phyloP scores from a whole-genome alignment of 441 rosid genomes.

The Geranium incanum region DNA sequence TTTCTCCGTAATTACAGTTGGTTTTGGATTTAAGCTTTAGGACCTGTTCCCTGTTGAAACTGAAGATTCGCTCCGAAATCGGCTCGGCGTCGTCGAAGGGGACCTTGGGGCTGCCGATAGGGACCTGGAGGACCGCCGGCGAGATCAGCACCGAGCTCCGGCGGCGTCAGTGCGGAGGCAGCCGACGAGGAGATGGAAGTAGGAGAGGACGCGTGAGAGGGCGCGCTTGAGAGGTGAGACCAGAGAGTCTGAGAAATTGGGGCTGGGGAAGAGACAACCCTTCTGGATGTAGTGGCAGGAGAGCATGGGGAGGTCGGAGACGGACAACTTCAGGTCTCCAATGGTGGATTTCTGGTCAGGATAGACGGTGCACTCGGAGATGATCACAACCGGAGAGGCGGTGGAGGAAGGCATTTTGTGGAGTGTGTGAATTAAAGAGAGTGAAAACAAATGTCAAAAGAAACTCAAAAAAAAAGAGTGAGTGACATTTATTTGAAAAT shows the following conservation, averaged over 20 bases:
- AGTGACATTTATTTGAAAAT: no score
- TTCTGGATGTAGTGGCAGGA: slow-evolving; percentile 30
- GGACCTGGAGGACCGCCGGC: slow-evolving; percentile 19
- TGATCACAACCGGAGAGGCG: not conserved
- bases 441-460: no score
- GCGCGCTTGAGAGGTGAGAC: slow-evolving; percentile 16
- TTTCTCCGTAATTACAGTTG: not conserved
- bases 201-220: slow-evolving; percentile 15
- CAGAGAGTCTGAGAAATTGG: slow-evolving; percentile 14
- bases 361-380: slow-evolving; percentile 19
- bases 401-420: no score
- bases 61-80: slow-evolving; percentile 1
- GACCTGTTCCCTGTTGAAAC: not conserved
- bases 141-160: slow-evolving; percentile 19
- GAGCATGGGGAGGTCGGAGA: slow-evolving; percentile 31
- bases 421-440: no score
- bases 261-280: slow-evolving; percentile 21
- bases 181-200: slow-evolving; percentile 25
- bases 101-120: slow-evolving; percentile 22
- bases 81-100: slow-evolving; percentile 22
- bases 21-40: not conserved
- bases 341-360: slow-evolving; percentile 18
- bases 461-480: no score
- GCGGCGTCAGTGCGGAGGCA: slow-evolving; percentile 13
- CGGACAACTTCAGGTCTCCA: slow-evolving; percentile 23